A percentile compares a stretch with the other conserved stretches of the same genome.
phyloP scores from a whole-genome alignment of 768 basidiomycete genomes.

The Grammothele lineata region DNA sequence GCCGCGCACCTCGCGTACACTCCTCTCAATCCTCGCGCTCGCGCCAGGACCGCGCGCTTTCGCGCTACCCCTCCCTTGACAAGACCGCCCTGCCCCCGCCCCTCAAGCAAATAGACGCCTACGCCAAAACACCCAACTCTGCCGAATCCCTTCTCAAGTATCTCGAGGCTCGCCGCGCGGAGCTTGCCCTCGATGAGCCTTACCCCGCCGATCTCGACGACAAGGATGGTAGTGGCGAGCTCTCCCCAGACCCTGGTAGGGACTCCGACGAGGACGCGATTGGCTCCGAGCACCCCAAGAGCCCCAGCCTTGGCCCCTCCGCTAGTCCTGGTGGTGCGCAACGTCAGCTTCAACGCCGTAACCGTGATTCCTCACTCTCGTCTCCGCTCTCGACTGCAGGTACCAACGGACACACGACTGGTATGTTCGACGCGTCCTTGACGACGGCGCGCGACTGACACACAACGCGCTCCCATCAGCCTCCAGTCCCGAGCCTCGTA shows the following conservation, averaged over 20 bases:
- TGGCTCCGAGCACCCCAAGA: conserved; percentile 17
- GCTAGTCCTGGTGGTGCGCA: conserved; percentile 11
- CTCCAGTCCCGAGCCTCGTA: conserved; percentile 14
- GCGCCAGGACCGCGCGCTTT: conserved; percentile 9
- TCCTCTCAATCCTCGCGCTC: conserved; percentile 8
- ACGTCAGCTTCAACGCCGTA: conserved; percentile 5
- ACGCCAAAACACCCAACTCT: conserved; percentile 4
- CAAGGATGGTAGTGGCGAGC: conserved; percentile 15
- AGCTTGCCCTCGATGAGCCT: conserved; percentile 9
- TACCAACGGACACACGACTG: conserved; percentile 14
- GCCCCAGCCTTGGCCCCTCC: conserved; percentile 13
- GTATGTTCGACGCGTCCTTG: conserved; percentile 8
- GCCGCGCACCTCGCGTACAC: background rate
- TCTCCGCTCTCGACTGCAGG: conserved; percentile 4
- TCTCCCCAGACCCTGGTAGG: conserved; percentile 9
- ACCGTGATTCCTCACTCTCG: conserved; percentile 5
- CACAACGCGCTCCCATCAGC: background rate
- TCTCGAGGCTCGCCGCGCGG: conserved; percentile 12
- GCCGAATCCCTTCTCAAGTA: conserved; percentile 12
- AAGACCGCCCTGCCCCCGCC: conserved; percentile 13
- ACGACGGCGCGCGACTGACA: conserved; percentile 9
- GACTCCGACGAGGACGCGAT: conserved; percentile 17
- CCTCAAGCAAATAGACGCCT: conserved; percentile 17
- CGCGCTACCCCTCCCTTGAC: conserved; percentile 10
- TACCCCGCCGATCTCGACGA: conserved; percentile 9